Conservation (phyloP, 1,284 basidiomycete genomes). For the Pyrrhoderma lamaoense region DNA sequence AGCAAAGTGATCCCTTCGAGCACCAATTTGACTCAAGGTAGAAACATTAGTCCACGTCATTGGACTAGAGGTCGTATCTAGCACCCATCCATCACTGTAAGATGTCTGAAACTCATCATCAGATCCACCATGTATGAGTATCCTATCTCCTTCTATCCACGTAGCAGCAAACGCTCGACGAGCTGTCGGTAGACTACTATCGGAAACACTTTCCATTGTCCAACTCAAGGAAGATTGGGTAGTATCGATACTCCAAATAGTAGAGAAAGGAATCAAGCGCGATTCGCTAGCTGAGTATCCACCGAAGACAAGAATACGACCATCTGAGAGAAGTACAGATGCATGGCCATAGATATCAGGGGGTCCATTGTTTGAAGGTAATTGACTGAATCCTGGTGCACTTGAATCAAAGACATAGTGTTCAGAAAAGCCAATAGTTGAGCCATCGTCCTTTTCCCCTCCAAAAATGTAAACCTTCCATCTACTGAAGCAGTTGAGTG, state of each 20-base stretch:
- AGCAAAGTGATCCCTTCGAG: slow-evolving; percentile 68
- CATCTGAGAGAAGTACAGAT: slow-evolving; percentile 59
- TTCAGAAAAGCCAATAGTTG: slow-evolving; percentile 50
- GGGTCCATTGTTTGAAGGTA: slow-evolving; percentile 53
- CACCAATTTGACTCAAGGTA: slow-evolving; percentile 47
- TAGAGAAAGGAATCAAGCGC: slow-evolving; percentile 47
- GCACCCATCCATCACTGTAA: slow-evolving; percentile 67
- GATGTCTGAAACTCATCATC: slow-evolving; percentile 48
- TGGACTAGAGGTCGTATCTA: slow-evolving; percentile 51
- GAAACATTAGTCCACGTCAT: slow-evolving; percentile 50
- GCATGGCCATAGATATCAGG: slow-evolving; percentile 65
- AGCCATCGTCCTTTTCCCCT: slow-evolving; percentile 74
- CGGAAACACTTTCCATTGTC: slow-evolving; percentile 38
- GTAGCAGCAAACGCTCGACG: slow-evolving; percentile 63
- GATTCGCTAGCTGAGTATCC: slow-evolving; percentile 51
- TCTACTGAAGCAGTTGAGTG: slow-evolving; percentile 51
- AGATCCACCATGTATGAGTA: slow-evolving; percentile 76
- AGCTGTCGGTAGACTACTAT: slow-evolving; percentile 42
- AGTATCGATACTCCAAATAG: slow-evolving; percentile 61
- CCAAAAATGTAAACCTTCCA: slow-evolving; percentile 57
- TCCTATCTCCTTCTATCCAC: slow-evolving; percentile 43
- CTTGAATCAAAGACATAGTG: slow-evolving; percentile 57
- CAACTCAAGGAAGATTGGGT: slow-evolving; percentile 42
- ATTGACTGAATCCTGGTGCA: slow-evolving; percentile 42
- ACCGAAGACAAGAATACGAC: slow-evolving; percentile 67